These are phyloP conservation scores for Metarhizium anisopliae DNA, from an alignment of 2,329 filamentous ascomycete species.

Conservation along the genomic window DNA sequence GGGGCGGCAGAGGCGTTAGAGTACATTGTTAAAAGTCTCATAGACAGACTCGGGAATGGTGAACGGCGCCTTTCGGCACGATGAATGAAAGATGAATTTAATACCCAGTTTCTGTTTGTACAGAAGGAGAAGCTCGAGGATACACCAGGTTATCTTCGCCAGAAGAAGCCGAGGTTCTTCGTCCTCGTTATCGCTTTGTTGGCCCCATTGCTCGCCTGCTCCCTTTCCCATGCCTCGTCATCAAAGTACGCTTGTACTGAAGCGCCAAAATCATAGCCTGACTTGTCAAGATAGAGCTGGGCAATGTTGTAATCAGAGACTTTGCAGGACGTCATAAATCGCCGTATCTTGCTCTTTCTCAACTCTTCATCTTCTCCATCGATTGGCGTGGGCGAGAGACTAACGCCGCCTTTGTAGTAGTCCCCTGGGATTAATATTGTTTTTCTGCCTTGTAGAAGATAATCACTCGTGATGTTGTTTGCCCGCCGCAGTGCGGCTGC, in stretches of 20 bases:
- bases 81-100: neutral
- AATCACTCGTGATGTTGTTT: slow-evolving; percentile 64
- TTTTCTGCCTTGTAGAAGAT: slow-evolving; percentile 59
- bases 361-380: slow-evolving; percentile 67
- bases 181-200: slow-evolving; percentile 19
- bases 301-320: slow-evolving; percentile 70
- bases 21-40: slow-evolving; percentile 16
- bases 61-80: slow-evolving; percentile 11
- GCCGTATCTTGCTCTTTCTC: slow-evolving; percentile 59
- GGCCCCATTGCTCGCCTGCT: slow-evolving; percentile 39
- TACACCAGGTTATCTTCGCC: slow-evolving; percentile 16
- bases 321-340: slow-evolving; percentile 74
- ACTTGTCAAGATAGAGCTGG: slow-evolving; percentile 63
- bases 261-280: slow-evolving; percentile 53
- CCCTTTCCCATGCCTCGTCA: slow-evolving; percentile 68
- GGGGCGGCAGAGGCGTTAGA: slow-evolving; percentile 19
- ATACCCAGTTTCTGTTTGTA: slow-evolving; percentile 9
- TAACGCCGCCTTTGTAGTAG: slow-evolving; percentile 58
- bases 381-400: slow-evolving; percentile 60
- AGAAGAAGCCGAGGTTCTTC: slow-evolving; percentile 22
- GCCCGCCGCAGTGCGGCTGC: slow-evolving; percentile 49
- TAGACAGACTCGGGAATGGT: slow-evolving; percentile 16
- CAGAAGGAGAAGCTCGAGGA: neutral
- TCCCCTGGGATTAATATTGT: slow-evolving; percentile 64
- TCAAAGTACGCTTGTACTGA: slow-evolving; percentile 57